Evolutionary conservation across 768 basidiomycete genomes (phyloP).

Genomic region (Nevesoporus exiguus): DNA sequence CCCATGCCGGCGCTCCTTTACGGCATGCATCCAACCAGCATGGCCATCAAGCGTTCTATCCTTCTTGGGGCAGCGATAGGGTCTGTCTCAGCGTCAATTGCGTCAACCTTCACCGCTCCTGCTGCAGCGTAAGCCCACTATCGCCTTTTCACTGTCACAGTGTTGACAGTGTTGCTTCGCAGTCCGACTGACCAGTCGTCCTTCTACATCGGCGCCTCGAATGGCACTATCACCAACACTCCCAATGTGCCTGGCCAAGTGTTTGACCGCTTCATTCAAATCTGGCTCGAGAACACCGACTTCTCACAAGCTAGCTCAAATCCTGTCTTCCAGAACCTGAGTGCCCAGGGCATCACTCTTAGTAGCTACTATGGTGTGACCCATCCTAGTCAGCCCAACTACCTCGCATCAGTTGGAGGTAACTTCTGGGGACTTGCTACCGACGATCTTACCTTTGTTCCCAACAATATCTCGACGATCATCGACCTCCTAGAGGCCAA

Average conservation of each 20-base stretch:
- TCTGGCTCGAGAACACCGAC: constrained; percentile 66
- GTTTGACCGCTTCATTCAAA: constrained; percentile 49
- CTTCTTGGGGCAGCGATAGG: constrained; percentile 15
- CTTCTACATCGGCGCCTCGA: constrained; percentile 42
- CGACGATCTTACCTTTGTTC: constrained; percentile 36
- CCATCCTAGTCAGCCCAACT: constrained; percentile 65
- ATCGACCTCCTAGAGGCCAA: constrained; percentile 59
- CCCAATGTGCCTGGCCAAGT: constrained; percentile 39
- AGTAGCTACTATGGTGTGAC: constrained; percentile 47
- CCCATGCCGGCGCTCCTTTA: no score
- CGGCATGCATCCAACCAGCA: constrained; percentile 3
- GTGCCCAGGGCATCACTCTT: constrained; percentile 48
- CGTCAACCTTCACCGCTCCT: constrained; percentile 28
- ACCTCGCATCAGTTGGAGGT: constrained; percentile 44
- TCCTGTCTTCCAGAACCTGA: constrained; percentile 37
- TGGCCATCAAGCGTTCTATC: constrained; percentile 12
- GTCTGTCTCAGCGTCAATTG: constrained; percentile 21
- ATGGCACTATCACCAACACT: constrained; percentile 40
- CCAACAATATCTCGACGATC: constrained; percentile 50
- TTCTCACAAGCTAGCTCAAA: constrained; percentile 32
- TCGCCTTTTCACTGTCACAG: neutral
- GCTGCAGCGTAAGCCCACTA: constrained; percentile 24
- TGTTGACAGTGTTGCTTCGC: constrained; percentile 1
- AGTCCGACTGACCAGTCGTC: constrained; percentile 31
- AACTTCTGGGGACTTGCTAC: constrained; percentile 49